Percentiles rank a stretch among this genome's conserved stretches.
phyloP scores from a whole-genome alignment of 2,329 filamentous ascomycete genomes.

The Geosmithia morbida region DNA sequence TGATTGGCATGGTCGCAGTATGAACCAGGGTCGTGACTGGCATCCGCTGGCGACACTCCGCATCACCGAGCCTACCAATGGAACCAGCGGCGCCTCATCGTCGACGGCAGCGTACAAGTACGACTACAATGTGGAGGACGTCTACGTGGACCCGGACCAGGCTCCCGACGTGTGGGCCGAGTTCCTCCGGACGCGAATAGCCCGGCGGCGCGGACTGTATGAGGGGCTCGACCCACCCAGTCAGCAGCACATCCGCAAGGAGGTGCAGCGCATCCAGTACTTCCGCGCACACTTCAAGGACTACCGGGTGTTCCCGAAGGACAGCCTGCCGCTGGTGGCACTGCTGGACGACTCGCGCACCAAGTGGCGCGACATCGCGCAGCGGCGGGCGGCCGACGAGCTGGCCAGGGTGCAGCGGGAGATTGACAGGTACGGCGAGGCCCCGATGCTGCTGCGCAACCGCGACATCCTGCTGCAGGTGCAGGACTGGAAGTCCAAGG shows the following conservation, averaged over 20 bases:
- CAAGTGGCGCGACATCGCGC: slow-evolving; percentile 7
- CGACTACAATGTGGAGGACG: slow-evolving; percentile 5
- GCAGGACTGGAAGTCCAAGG: slow-evolving; percentile 3
- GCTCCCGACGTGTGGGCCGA: slow-evolving; percentile 5
- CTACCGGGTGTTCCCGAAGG: slow-evolving; percentile 5
- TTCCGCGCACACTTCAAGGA: slow-evolving; percentile 8
- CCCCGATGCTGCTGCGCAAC: neutral
- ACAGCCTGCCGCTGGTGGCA: slow-evolving; percentile 5
- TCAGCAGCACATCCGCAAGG: slow-evolving; percentile 6
- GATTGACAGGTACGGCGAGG: slow-evolving; percentile 3
- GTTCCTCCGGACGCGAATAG: slow-evolving; percentile 4
- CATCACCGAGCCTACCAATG: neutral
- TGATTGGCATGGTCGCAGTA: neutral
- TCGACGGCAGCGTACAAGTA: slow-evolving; percentile 1
- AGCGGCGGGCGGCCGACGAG: slow-evolving; percentile 3
- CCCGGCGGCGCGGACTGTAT: slow-evolving; percentile 3
- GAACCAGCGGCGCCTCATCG: neutral
- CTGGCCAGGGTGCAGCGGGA: slow-evolving; percentile 4
- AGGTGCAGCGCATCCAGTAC: slow-evolving; percentile 6
- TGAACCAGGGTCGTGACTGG: slow-evolving; percentile 2
- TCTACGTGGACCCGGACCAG: slow-evolving; percentile 1
- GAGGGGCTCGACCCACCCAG: slow-evolving; percentile 3
- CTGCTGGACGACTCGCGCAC: slow-evolving; percentile 6
- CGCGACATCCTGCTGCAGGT: slow-evolving; percentile 5
- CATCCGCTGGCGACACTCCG: slow-evolving; percentile 1